A percentile compares a stretch with the other conserved stretches of the same genome.
These are phyloP conservation scores for Gossypium schwendimanii DNA, from an alignment of 441 rosid genomes.

Conservation along the genomic window DNA sequence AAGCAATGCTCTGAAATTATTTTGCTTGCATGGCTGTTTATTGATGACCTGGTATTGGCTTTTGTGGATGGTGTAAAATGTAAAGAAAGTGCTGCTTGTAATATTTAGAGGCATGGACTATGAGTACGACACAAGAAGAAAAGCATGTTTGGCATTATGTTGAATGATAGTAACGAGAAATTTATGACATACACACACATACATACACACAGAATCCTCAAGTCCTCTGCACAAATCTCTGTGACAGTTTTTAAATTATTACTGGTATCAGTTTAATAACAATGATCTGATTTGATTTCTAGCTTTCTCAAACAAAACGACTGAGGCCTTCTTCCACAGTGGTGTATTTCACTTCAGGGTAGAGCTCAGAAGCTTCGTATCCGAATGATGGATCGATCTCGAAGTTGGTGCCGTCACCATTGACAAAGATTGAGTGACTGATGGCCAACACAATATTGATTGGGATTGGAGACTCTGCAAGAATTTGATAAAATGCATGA, in stretches of 20 bases:
- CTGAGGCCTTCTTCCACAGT: conserved; percentile 36
- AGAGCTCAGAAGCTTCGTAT: conserved; percentile 53
- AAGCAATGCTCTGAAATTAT: background rate
- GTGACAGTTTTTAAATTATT: background rate
- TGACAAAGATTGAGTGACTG: conserved; percentile 39
- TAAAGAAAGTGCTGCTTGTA: background rate
- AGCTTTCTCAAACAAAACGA: conserved; percentile 25
- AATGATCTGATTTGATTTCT: background rate
- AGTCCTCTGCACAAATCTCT: background rate
- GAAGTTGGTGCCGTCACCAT: conserved; percentile 43
- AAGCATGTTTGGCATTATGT: background rate
- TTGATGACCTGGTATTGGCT: background rate
- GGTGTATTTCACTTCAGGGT: conserved; percentile 50
- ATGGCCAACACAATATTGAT: conserved; percentile 35
- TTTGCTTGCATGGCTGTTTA: background rate
- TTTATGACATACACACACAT: background rate
- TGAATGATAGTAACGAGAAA: background rate
- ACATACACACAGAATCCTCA: background rate
- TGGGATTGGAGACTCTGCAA: conserved; percentile 44
- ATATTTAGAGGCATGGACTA: background rate
- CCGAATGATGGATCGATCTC: conserved; percentile 43
- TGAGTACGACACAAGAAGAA: background rate
- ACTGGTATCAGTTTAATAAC: background rate
- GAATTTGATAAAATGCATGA: background rate
- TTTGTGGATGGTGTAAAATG: background rate